A percentile compares a stretch with the other conserved stretches of the same genome.
These are phyloP conservation scores for Aurantiochytrium sp. DNA, from an alignment of 108 stramenopile species.

Conservation along the genomic window DNA sequence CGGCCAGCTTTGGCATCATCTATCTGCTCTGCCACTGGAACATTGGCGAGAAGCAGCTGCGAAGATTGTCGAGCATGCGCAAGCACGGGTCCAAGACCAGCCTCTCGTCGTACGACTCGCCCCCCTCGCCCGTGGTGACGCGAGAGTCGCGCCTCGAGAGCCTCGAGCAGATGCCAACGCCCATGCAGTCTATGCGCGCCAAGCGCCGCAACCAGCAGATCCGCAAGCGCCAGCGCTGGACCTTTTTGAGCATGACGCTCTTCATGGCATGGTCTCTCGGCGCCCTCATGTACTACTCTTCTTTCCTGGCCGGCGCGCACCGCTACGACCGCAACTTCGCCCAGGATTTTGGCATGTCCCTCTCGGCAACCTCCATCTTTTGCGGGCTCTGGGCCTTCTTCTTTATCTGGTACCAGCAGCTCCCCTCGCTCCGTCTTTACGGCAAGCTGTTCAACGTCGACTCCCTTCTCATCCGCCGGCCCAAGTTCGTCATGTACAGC, in stretches of 20 bases:
- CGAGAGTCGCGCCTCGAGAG: not conserved
- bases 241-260: not conserved
- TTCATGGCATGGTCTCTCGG: not conserved
- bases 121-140: no score
- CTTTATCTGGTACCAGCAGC: not conserved
- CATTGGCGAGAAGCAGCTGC: not conserved
- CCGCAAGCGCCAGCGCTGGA: not conserved
- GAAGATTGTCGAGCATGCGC: not conserved
- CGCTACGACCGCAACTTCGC: not conserved
- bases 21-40: not conserved
- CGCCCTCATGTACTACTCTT: not conserved
- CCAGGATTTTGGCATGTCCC: not conserved
- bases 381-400: not conserved
- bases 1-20: not conserved
- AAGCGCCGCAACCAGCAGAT: not conserved
- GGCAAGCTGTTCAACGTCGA: conserved; percentile 12
- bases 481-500: not conserved
- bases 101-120: no score
- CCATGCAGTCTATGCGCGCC: not conserved
- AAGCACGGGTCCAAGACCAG: not conserved
- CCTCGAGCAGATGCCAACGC: not conserved
- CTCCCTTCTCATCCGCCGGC: not conserved
- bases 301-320: not conserved
- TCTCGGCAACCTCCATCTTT: not conserved
- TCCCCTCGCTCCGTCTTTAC: conserved; percentile 9